Evolutionary conservation across 148 eudicot species (phyloP), one percentile per base, ranked within the genome.

Genomic region (Persicaria maculosa): DNA sequence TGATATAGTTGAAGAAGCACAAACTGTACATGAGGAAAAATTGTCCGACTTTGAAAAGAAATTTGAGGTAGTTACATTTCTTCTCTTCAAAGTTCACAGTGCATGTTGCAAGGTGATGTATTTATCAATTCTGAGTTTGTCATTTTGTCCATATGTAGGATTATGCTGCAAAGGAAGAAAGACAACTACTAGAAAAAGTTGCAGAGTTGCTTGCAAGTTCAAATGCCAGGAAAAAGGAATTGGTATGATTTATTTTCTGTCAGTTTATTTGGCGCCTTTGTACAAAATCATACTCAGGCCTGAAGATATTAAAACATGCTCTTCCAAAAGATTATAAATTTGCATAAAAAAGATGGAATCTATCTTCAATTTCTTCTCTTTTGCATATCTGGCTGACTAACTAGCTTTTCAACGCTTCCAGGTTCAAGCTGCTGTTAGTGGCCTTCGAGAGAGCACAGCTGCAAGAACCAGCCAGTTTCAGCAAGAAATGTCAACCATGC

Each of bases 191-290:
- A 75, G 91, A 88, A 61, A 96, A 90, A 82, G 94, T 96, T 67
- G 97, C 97, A 31, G 97, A 96, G 78, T 84, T 96, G 77, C 97
- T 92, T 67, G 97, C 99, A 50, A 85, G 80, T 79, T 96, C 99
- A 77, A 96, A 96, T 86, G 88, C 90, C 65, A 84, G 97, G 88
- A 96, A 96, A 84, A 92, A 90, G 74, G 84, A 86, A 68, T 80
- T 96, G 97, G 99, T 92, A 79, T 79, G 85, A 71, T 65, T 65
- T 50, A 10, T 71, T 16, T 16, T 19, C 43, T 43, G 1, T 43
- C 25, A 11, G 44, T n/a, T 62, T 16, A 48, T 73, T 75, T 59
- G 50, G 17, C 50, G 25, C 43, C 36, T 31, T 31, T 31, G 6
- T 25, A 59, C 14, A 22, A 58, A 20, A 25, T 59, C 67, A 20